Evolutionary conservation across 2,329 filamentous ascomycete genomes (phyloP), one percentile per base, ranked within the genome.

Genomic region (Zymoseptoria crescenta): DNA sequence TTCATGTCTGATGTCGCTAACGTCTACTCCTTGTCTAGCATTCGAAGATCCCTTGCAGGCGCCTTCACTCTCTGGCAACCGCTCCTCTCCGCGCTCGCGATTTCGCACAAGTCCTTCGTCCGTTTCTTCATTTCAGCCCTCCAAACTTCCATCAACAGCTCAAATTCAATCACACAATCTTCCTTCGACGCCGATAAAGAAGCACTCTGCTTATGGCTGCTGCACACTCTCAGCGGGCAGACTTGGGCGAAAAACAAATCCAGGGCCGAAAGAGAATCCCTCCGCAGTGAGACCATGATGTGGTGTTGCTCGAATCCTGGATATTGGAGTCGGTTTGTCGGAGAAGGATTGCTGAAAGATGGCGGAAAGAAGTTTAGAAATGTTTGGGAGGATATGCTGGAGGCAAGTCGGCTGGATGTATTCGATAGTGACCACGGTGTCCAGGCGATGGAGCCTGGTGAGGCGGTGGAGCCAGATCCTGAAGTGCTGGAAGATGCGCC

Each of bases 201-300:
- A 68, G 78, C 74, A 1, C 56, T 79, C 30, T 78, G 74, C 61
- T 68, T 75, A 35, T 84, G 81, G 81, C 64, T 81, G 27, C 64
- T 75, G 8, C 79, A 82, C 64, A 71, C 83, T 8, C 64, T 81
- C 27, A 69, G 69, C 4, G 55, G 69, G 3, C 65, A 68, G 1
- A 9, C 63, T 63, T 29, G 62, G 69, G 35, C 66, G 69, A 30
- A 65, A 59, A 29, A 29, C 54, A 8, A 53, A 30, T 9, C 29
- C 45, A 56, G 49, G 3, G 51, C 51, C 10, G 62, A 66, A 21
- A 54, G 53, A 10, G 55, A 51, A 2, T 48, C 45, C 8, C 56
- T 65, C n/a, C 50, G 55, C 20, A 57, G 49, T 21, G 60, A 64
- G 5, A 53, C 65, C 2, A 60, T 73, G 62, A 62, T 30, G 49